Conservation (phyloP, 2,329 filamentous ascomycete genomes). For the Epichloe hybrida region DNA sequence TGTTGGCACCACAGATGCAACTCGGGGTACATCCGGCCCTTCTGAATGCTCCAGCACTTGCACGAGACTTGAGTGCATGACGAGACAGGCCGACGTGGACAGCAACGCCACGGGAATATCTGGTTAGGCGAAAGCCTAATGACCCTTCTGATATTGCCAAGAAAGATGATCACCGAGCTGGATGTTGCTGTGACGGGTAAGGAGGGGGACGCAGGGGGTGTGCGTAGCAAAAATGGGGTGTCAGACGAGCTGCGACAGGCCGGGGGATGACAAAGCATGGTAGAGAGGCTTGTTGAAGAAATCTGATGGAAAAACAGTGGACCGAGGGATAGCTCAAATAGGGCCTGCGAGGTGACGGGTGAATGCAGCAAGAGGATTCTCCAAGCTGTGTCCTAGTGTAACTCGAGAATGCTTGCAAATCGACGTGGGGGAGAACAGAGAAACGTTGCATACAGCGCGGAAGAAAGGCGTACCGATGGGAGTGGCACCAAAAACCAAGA, state of each 20-base stretch:
- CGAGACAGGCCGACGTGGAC: not conserved
- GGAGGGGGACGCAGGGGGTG: not conserved
- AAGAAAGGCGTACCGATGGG: conserved; percentile 1
- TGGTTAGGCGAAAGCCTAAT: not conserved
- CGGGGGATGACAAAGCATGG: no score
- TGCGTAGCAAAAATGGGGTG: not conserved
- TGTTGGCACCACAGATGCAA: not conserved
- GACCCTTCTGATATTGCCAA: not conserved
- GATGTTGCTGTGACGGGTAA: not conserved
- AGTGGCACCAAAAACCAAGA: not conserved
- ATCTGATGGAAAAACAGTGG: not conserved
- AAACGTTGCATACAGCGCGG: not conserved
- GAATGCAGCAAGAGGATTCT: not conserved
- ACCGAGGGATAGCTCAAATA: not conserved
- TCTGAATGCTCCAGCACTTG: conserved; percentile 2
- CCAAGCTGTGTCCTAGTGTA: not conserved
- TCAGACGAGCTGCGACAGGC: no score
- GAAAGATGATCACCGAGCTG: not conserved
- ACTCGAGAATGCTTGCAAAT: not conserved
- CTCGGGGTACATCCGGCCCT: conserved; percentile 1
- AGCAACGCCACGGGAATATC: not conserved
- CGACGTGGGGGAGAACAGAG: not conserved
- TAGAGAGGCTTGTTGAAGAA: not conserved
- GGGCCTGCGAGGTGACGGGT: not conserved
- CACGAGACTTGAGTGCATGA: conserved; percentile 7